Conservation (phyloP, 345 rosid genomes). For the rapeseed (Brassica napus) region DNA sequence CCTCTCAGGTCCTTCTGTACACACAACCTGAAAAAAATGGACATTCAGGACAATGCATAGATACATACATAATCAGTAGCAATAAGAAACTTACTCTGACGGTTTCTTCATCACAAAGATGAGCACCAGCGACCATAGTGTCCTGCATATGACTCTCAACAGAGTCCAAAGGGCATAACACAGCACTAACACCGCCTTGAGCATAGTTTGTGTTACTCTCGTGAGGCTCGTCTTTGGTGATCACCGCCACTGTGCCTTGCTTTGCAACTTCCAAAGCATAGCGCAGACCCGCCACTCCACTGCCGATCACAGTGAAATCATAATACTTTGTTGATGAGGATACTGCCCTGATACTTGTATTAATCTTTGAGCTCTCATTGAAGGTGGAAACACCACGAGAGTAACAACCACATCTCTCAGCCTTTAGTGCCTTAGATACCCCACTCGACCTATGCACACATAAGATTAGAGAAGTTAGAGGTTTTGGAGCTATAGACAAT, state of each 20-base stretch:
- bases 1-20: slow-evolving; percentile 97
- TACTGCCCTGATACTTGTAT: slow-evolving; percentile 31
- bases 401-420: slow-evolving; percentile 47
- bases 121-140: slow-evolving; percentile 93
- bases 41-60: background rate
- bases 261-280: slow-evolving; percentile 94
- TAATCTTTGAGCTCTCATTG: slow-evolving; percentile 38
- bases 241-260: slow-evolving; percentile 85
- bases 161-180: slow-evolving; percentile 86
- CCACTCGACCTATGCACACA: slow-evolving; percentile 54
- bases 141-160: slow-evolving; percentile 98
- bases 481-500: too few relatives aligned
- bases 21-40: slow-evolving; percentile 67
- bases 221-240: slow-evolving; percentile 96
- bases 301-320: slow-evolving; percentile 91
- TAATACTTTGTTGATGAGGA: slow-evolving; percentile 67
- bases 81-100: slow-evolving; percentile 66
- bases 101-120: slow-evolving; percentile 93
- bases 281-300: slow-evolving; percentile 97
- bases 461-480: background rate
- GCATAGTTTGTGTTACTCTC: slow-evolving; percentile 98
- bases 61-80: background rate
- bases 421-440: slow-evolving; percentile 49
- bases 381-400: slow-evolving; percentile 29
- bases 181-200: slow-evolving; percentile 98